A percentile compares a stretch with the other conserved stretches of the same genome.
Evolutionary conservation across 2,329 filamentous ascomycete species (phyloP).

Genomic region (Xylaria sp.): DNA sequence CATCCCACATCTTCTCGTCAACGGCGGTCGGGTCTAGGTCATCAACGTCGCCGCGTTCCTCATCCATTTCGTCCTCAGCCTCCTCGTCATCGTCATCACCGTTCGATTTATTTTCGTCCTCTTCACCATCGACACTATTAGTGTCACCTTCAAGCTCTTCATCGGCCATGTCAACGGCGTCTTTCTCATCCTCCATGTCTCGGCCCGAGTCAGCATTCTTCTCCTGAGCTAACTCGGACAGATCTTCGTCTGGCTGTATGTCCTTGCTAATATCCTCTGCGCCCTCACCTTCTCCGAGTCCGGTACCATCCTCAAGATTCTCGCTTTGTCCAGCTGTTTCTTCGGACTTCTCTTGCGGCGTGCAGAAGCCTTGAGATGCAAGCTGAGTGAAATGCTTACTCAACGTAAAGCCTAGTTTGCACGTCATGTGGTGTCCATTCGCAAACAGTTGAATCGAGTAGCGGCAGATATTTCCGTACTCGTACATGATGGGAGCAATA

Average conservation of each 20-base stretch:
- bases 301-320: conserved; percentile 89
- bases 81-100: conserved; percentile 72
- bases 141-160: conserved; percentile 91
- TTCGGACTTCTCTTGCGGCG: conserved; percentile 82
- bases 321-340: conserved; percentile 76
- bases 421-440: conserved; percentile 74
- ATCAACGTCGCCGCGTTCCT: conserved; percentile 90
- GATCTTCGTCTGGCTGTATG: conserved; percentile 90
- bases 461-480: conserved; percentile 74
- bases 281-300: conserved; percentile 93
- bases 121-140: conserved; percentile 71
- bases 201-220: conserved; percentile 71
- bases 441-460: conserved; percentile 69
- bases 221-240: conserved; percentile 91
- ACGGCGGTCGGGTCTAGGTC: conserved; percentile 89
- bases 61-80: conserved; percentile 80
- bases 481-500: conserved; percentile 76
- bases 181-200: conserved; percentile 82
- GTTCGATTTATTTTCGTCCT: conserved; percentile 69
- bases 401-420: conserved; percentile 79
- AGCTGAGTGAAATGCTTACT: conserved; percentile 82
- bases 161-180: conserved; percentile 91
- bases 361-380: conserved; percentile 88
- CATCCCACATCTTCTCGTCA: conserved; percentile 99
- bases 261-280: conserved; percentile 99